Conservation (phyloP, 2,329 filamentous ascomycete genomes). For the Claviceps lovelessii region DNA sequence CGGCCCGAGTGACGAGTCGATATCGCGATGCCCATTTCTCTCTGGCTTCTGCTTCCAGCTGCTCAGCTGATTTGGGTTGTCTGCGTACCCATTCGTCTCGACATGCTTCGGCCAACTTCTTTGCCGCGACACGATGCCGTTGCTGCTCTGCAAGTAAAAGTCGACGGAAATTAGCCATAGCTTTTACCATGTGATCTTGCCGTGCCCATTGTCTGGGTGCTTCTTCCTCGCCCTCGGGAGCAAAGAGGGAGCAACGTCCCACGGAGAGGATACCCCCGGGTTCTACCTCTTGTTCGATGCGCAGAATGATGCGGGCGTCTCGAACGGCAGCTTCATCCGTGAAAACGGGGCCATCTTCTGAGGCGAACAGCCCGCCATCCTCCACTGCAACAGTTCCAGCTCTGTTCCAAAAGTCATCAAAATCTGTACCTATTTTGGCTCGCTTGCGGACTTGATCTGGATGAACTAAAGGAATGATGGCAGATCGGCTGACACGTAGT, state of each 20-base stretch:
- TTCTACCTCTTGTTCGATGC: conserved; percentile 58
- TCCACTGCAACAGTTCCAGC: conserved; percentile 39
- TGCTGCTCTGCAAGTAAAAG: conserved; percentile 68
- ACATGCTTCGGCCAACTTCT: conserved; percentile 64
- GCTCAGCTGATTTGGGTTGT: conserved; percentile 63
- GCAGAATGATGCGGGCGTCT: conserved; percentile 56
- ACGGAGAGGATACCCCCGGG: conserved; percentile 62
- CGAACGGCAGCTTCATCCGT: conserved; percentile 47
- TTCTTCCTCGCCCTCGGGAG: conserved; percentile 58
- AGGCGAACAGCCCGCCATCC: conserved; percentile 39
- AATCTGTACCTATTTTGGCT: conserved; percentile 36
- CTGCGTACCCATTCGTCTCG: conserved; percentile 59
- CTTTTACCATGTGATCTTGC: conserved; percentile 68
- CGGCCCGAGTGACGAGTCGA: conserved; percentile 49
- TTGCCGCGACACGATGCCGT: conserved; percentile 62
- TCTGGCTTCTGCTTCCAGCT: conserved; percentile 65
- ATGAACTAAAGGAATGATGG: conserved; percentile 41
- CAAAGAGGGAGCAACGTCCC: conserved; percentile 55
- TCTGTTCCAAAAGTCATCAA: conserved; percentile 43
- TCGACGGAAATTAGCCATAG: conserved; percentile 66
- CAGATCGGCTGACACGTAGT: conserved; percentile 26
- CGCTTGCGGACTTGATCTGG: conserved; percentile 41
- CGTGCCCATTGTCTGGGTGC: conserved; percentile 73
- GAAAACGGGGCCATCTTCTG: conserved; percentile 41
- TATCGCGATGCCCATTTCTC: conserved; percentile 55